Percentiles rank a stretch among this genome's conserved stretches.
These are phyloP conservation scores for Phyllosticta citriasiana DNA, from an alignment of 2,329 filamentous ascomycete species.

Conservation along the genomic window DNA sequence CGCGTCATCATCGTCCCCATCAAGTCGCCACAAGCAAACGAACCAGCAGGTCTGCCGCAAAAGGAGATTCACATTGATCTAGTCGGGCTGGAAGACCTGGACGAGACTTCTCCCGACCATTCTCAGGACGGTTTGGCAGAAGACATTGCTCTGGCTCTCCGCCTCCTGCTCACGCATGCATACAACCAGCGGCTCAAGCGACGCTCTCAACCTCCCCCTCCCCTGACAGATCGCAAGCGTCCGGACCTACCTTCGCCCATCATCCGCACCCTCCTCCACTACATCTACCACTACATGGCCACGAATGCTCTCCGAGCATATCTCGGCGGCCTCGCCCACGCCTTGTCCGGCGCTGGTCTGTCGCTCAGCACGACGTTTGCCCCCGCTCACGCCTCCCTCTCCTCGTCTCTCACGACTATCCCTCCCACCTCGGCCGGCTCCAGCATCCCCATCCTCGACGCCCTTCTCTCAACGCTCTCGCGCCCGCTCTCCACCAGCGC, in stretches of 20 bases:
- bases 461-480: constrained; percentile 18
- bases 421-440: constrained; percentile 18
- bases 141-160: constrained; percentile 55
- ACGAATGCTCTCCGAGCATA: constrained; percentile 27
- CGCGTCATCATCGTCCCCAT: constrained; percentile 27
- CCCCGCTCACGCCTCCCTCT: constrained; percentile 1
- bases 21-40: constrained; percentile 12
- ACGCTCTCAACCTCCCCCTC: constrained; percentile 54
- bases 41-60: constrained; percentile 31
- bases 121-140: constrained; percentile 47
- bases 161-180: constrained; percentile 67
- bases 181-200: constrained; percentile 66
- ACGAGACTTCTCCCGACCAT: constrained; percentile 14
- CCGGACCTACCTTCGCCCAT: constrained; percentile 45
- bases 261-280: constrained; percentile 47
- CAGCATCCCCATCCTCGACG: not conserved
- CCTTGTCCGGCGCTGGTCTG: constrained; percentile 22
- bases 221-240: constrained; percentile 42
- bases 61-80: constrained; percentile 60
- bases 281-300: constrained; percentile 40
- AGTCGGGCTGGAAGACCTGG: constrained; percentile 46
- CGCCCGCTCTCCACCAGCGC: constrained; percentile 20
- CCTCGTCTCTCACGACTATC: not conserved
- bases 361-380: constrained; percentile 18
- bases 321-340: constrained; percentile 16